Evolutionary conservation across 257 asterid genomes (phyloP).

Genomic region (Voacanga thouarsii): DNA sequence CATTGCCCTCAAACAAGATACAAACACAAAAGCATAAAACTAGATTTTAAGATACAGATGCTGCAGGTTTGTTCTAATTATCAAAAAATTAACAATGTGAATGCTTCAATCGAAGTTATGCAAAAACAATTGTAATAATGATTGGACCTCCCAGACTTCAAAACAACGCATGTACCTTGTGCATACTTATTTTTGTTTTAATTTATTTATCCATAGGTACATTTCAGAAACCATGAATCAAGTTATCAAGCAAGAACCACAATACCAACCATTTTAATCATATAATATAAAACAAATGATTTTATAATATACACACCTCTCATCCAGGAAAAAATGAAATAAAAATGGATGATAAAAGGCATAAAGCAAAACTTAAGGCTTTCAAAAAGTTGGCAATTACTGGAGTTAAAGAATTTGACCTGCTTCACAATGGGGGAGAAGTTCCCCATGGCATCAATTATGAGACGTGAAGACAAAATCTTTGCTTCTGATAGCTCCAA

Average conservation of each 20-base stretch:
- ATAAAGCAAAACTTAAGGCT: not conserved
- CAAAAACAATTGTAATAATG: not conserved
- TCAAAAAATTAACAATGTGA: not conserved
- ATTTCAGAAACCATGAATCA: not conserved
- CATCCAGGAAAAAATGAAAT: not conserved
- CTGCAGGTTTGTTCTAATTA: not conserved
- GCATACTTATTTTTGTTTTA: no score
- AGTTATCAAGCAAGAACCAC: not conserved
- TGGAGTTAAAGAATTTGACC: slow-evolving; percentile 36
- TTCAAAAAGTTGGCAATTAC: not conserved
- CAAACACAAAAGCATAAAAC: not conserved
- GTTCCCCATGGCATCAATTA: slow-evolving; percentile 98
- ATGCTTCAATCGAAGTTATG: not conserved
- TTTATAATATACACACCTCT: not conserved
- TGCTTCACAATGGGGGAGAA: slow-evolving; percentile 94
- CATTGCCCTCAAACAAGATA: not conserved
- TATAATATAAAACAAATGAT: not conserved
- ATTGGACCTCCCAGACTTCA: not conserved
- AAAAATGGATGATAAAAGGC: not conserved
- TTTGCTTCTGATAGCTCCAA: slow-evolving; percentile 66
- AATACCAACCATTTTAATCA: not conserved
- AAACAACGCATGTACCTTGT: not conserved
- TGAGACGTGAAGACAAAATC: slow-evolving; percentile 62
- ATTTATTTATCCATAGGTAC: not conserved
- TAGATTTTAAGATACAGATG: not conserved